Evolutionary conservation across 345 rosid genomes (phyloP), one percentile per base, ranked within the genome.

Genomic region (Hirschfeldia incana): DNA sequence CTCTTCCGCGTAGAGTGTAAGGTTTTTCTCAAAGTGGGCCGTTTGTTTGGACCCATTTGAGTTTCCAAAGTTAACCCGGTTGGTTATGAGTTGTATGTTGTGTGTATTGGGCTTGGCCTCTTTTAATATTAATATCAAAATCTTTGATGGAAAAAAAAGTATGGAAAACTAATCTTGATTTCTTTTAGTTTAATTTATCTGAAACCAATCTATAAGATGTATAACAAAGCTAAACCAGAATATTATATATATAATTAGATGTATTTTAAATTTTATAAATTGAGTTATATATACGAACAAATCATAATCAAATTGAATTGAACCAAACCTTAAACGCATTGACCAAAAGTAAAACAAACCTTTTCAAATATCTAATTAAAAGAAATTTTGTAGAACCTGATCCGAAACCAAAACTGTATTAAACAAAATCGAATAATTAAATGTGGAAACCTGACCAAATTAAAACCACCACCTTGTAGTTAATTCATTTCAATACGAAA

Each of bases 371-470:
- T 27, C 5, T 46, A 30, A 6, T 32, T 60, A n/a, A 9, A 16
- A 11, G 28, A 73, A 46, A 13, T 30, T 49, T 74, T 6, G 16
- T 15, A 33, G 28, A 64, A 15, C 44, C 44, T 33, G 13, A 7
- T 33, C 67, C 46, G 37, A 36, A 71, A 33, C 17, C 11, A 53
- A 74, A 51, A 34, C 2, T 34, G 16, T 65, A 74, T 16, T 21
- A 65, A 36, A 66, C 8, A 55, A 55, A 60, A 75, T 51, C 57
- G 11, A 27, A 75, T 75, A 75, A 28, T 32, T 33, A 36, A 67
- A 66, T 6, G 30, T 6, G 0, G 59, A 67, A 73, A 46, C 33
- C 17, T 42, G 11, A 11, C 65, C 4, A 49, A 63, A 65, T n/a
- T 26, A 33, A 46, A 57, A 32, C 29, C 29, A 21, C 29, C 29